Evolutionary conservation across 2,329 filamentous ascomycete species (phyloP), one percentile per base, ranked within the genome.

Genomic region (Microsporum canis): DNA sequence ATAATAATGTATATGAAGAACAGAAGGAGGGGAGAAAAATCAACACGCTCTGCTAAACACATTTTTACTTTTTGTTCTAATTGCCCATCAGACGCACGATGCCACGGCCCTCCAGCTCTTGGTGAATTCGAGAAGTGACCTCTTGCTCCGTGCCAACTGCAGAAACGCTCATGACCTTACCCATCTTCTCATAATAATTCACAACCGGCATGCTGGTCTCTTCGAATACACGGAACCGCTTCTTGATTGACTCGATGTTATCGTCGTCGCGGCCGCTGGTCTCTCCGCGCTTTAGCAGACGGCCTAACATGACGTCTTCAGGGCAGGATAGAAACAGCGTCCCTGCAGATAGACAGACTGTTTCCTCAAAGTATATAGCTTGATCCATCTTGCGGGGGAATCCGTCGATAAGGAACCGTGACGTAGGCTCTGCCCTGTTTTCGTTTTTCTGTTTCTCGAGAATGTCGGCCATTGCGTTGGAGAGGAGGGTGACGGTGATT

Each of bases 131-230:
- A 65, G 75, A 71, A 72, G 86, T 87, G 17, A 87, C 83, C 63
- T 83, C 80, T 33, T 89, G 85, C 1, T 89, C 86, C 5, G 76
- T 69, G 49, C 83, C 81, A 31, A 85, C 87, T 34, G 91, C 89
- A 68, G 86, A 80, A 51, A 97, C 82, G 77, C 86, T 88, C 72
- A 95, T 83, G 14, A 97, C 90, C 71, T 86, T 86, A 68, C 83
- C 85, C 76, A 91, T 80, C 69, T 80, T 79, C 70, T 87, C 85
- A 73, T 88, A 97, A 72, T 89, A 84, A 68, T 95, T 82, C 60
- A 99, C 90, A 55, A 97, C 94, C 31, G 94, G 94, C 92, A 97
- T 96, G 77, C 90, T 96, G 1, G 91, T 96, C 76, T 97, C 91
- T 68, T 95, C 79, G 72, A 97, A 99, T 3, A 88, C 91, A 71